Percentiles rank a stretch among this genome's conserved stretches.
These are phyloP conservation scores for Eleusine coracana DNA, from an alignment of 176 grass and related monocot species.

Conservation along the genomic window DNA sequence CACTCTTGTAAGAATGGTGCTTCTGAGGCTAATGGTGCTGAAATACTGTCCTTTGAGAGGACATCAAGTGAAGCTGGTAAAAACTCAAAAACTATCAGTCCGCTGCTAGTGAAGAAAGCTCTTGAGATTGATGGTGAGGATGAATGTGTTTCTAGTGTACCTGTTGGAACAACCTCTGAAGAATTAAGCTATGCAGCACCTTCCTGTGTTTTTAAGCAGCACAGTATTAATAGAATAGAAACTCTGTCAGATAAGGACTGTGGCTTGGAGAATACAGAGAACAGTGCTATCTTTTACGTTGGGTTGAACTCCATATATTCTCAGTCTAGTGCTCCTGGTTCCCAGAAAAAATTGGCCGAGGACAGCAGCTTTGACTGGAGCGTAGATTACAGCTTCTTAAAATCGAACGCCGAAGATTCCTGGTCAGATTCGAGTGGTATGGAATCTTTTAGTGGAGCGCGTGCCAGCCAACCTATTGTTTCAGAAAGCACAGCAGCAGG, in stretches of 20 bases:
- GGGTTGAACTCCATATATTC: slow-evolving; percentile 20
- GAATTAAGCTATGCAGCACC: slow-evolving; percentile 6
- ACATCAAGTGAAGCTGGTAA: slow-evolving; percentile 24
- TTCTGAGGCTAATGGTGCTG: slow-evolving; percentile 19
- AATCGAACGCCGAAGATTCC: slow-evolving; percentile 23
- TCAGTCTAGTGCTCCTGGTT: slow-evolving; percentile 5
- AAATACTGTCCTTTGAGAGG: slow-evolving; percentile 22
- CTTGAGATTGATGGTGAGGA: slow-evolving; percentile 30
- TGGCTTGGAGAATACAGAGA: slow-evolving; percentile 22
- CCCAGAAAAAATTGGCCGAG: slow-evolving; percentile 7
- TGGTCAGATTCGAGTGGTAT: slow-evolving; percentile 37
- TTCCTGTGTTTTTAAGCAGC: slow-evolving; percentile 22
- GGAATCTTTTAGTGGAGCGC: slow-evolving; percentile 24
- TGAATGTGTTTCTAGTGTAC: background rate
- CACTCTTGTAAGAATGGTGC: slow-evolving; percentile 28
- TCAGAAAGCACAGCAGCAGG: background rate
- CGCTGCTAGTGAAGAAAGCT: slow-evolving; percentile 40
- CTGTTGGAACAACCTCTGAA: slow-evolving; percentile 8
- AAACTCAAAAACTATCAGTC: slow-evolving; percentile 25
- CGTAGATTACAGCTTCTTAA: slow-evolving; percentile 25
- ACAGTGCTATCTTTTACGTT: background rate
- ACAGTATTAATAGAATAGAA: slow-evolving; percentile 20
- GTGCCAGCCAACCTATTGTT: slow-evolving; percentile 31
- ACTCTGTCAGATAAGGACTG: slow-evolving; percentile 16
- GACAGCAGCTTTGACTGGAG: slow-evolving; percentile 26